Percentiles rank a stretch among this genome's conserved stretches.
phyloP scores from a whole-genome alignment of 495 filamentous ascomycete species.

The Xylaria palmicola region DNA sequence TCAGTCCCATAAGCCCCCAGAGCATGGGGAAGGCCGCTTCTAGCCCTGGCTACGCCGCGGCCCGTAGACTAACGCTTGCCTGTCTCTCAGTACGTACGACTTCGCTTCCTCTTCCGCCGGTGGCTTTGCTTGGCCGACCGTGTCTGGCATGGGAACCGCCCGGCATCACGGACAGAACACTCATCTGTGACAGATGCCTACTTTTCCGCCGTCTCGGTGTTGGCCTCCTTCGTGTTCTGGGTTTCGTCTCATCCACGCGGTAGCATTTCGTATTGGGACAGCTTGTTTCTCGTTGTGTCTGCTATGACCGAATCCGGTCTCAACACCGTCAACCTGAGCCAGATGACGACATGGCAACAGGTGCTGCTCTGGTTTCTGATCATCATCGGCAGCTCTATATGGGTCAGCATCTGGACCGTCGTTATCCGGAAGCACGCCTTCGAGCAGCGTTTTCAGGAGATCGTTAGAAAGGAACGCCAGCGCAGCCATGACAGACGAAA shows the following conservation, averaged over 20 bases:
- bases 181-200: slow-evolving; percentile 56
- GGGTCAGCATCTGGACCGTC: slow-evolving; percentile 62
- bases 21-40: too few species aligned
- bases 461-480: slow-evolving; percentile 52
- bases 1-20: too few species aligned
- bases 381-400: slow-evolving; percentile 69
- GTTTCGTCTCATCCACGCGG: slow-evolving; percentile 56
- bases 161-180: slow-evolving; percentile 35
- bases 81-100: background rate
- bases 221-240: slow-evolving; percentile 73
- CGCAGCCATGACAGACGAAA: slow-evolving; percentile 26
- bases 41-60: background rate
- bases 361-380: slow-evolving; percentile 69
- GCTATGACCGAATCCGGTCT: slow-evolving; percentile 81
- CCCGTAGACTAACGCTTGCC: background rate
- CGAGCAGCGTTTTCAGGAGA: slow-evolving; percentile 60
- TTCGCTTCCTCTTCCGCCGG: background rate
- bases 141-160: background rate
- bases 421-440: slow-evolving; percentile 69
- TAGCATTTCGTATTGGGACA: slow-evolving; percentile 70
- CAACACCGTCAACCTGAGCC: slow-evolving; percentile 65
- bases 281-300: slow-evolving; percentile 72
- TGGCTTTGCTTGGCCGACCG: background rate
- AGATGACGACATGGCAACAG: slow-evolving; percentile 79
- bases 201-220: slow-evolving; percentile 65